Evolutionary conservation across 352 stramenopile species (phyloP).

Genomic region (Phytophthora aleatoria): DNA sequence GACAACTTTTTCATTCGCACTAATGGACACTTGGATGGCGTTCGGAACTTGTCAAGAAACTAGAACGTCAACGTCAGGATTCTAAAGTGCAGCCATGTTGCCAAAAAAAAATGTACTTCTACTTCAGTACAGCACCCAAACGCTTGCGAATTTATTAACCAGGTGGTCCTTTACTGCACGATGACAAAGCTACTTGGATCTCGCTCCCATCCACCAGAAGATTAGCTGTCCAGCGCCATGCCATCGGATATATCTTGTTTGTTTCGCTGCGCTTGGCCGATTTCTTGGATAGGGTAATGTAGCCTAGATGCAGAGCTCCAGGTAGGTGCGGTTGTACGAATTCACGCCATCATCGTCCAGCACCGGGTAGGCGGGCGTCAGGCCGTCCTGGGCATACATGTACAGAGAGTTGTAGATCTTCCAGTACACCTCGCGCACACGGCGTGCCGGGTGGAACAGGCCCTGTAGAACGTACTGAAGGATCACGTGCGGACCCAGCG

Average conservation of each 20-base stretch:
- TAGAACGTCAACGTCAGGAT: slow-evolving; percentile 9
- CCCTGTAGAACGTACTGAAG: slow-evolving; percentile 98
- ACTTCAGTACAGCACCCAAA: neutral
- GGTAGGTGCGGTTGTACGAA: slow-evolving; percentile 94
- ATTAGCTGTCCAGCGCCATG: slow-evolving; percentile 2
- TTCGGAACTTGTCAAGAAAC: slow-evolving; percentile 3
- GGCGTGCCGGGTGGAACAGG: slow-evolving; percentile 97
- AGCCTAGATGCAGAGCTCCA: slow-evolving; percentile 88
- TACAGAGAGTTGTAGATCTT: slow-evolving; percentile 99
- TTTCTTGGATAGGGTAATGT: slow-evolving; percentile 13
- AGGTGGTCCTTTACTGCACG: slow-evolving; percentile 19
- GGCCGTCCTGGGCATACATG: slow-evolving; percentile 97
- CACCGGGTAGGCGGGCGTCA: slow-evolving; percentile 97
- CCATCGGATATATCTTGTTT: slow-evolving; percentile 5
- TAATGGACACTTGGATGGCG: slow-evolving; percentile 13
- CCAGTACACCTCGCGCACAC: slow-evolving; percentile 99
- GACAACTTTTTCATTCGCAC: slow-evolving; percentile 5
- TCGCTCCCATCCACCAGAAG: slow-evolving; percentile 14
- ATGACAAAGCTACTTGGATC: slow-evolving; percentile 15
- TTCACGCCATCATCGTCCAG: slow-evolving; percentile 97
- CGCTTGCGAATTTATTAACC: slow-evolving; percentile 28
- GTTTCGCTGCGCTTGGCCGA: slow-evolving; percentile 4
- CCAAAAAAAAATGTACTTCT: neutral
- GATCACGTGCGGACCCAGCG: slow-evolving; percentile 95
- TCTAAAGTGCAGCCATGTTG: slow-evolving; percentile 10